Evolutionary conservation across 2,329 filamentous ascomycete genomes (phyloP).

Genomic region (Fusarium chlamydosporum): DNA sequence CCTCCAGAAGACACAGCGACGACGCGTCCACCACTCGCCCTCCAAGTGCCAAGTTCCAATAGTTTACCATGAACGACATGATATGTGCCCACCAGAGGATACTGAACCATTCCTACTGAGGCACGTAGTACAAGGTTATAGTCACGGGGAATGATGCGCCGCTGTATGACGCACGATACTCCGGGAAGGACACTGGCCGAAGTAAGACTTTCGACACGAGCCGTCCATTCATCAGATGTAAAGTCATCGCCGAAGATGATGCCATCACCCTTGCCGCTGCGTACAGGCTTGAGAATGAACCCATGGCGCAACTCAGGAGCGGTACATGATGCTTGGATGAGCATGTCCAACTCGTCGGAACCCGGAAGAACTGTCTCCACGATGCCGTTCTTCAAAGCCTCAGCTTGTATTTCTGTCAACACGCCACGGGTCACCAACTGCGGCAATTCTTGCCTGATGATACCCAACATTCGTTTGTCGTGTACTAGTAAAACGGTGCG

Average conservation of each 20-base stretch:
- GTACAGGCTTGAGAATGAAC: slow-evolving; percentile 58
- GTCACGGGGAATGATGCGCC: slow-evolving; percentile 50
- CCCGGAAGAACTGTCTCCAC: slow-evolving; percentile 55
- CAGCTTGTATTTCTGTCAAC: slow-evolving; percentile 50
- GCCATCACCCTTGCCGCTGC: slow-evolving; percentile 57
- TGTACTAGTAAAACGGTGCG: slow-evolving; percentile 59
- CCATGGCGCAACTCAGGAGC: slow-evolving; percentile 43
- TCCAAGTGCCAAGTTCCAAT: slow-evolving; percentile 54
- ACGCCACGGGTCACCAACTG: slow-evolving; percentile 47
- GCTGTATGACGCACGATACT: slow-evolving; percentile 51
- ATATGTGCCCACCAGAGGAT: slow-evolving; percentile 55
- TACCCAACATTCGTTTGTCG: slow-evolving; percentile 60
- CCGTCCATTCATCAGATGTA: slow-evolving; percentile 49
- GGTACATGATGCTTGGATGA: slow-evolving; percentile 23
- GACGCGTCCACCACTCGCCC: slow-evolving; percentile 51
- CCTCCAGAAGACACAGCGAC: slow-evolving; percentile 54
- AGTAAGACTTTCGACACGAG: slow-evolving; percentile 40
- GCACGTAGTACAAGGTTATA: slow-evolving; percentile 54
- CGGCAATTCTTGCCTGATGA: slow-evolving; percentile 55
- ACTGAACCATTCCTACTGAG: slow-evolving; percentile 44
- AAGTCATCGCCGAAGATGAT: slow-evolving; percentile 59
- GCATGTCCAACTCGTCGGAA: slow-evolving; percentile 45
- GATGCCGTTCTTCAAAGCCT: slow-evolving; percentile 49
- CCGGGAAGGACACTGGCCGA: slow-evolving; percentile 18
- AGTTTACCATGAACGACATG: slow-evolving; percentile 51